Percentiles rank a stretch among this genome's conserved stretches.
Evolutionary conservation across 495 filamentous ascomycete species (phyloP).

Genomic region (Pyrenula aspistea): DNA sequence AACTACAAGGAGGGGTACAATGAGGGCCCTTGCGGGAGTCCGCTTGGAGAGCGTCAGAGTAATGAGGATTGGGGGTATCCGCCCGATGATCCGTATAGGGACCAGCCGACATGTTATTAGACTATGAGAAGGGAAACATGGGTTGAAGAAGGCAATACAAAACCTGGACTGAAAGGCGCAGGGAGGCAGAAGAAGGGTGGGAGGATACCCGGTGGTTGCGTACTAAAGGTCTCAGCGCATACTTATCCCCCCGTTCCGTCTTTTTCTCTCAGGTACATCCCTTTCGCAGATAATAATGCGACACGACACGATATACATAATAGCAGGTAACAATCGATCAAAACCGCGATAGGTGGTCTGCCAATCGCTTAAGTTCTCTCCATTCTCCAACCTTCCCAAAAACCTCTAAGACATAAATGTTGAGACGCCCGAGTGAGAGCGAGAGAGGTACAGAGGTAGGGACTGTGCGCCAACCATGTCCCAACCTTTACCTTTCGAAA

Average conservation of each 20-base stretch:
- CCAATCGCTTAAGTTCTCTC: too few species aligned
- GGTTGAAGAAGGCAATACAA: neutral
- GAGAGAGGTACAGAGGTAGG: too few species aligned
- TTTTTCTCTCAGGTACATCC: neutral
- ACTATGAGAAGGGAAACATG: neutral
- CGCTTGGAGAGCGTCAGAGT: neutral
- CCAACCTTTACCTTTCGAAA: too few species aligned
- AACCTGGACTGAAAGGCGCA: neutral
- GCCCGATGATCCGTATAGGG: neutral
- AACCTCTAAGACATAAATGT: too few species aligned
- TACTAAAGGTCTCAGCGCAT: neutral
- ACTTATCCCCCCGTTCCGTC: neutral
- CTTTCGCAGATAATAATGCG: neutral
- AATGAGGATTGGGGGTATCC: neutral
- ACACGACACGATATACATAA: too few species aligned
- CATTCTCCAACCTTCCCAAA: too few species aligned
- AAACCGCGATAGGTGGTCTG: too few species aligned
- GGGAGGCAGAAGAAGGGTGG: neutral
- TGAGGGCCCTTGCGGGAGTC: neutral
- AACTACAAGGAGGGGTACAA: neutral
- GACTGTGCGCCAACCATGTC: too few species aligned
- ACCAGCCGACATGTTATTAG: neutral
- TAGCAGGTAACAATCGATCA: too few species aligned
- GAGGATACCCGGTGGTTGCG: neutral
- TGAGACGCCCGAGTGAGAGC: too few species aligned